Base-by-base conservation (phyloP, 129 eudicot genomes). In the Arctium minus region DNA sequence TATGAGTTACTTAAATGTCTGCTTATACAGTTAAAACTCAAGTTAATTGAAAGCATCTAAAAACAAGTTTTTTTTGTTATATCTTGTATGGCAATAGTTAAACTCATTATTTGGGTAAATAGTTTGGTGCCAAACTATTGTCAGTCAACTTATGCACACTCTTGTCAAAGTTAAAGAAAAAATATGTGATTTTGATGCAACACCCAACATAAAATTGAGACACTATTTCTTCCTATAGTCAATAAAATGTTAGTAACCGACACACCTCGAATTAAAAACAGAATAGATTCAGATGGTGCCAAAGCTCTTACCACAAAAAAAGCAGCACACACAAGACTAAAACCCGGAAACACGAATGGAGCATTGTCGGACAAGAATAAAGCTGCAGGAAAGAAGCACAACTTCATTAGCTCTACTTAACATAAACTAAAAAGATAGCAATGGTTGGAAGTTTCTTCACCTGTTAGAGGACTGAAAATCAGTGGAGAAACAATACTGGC, bases 271-370 rank as follows among this genome's bases (percentile, higher is more conserved):
- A 64, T 5, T 71, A 83, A 53, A 3, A 70, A 76, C 12, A 38
- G 8, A 72, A 72, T 35, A 78, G 17, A 31, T 39, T 38, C 9
- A 56, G 35, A 78, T 64, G 39, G 33, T 79, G 8, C 32, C 0
- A 40, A 81, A 37, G 74, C 8, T 79, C 91, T 90, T 88, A 92
- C 97, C 78, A 85, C 80, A 60, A 84, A 88, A 86, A 94, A 83
- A 75, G 91, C 88, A 78, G 94, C 88, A 71, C 92, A 90, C 90
- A 89, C 88, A 38, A 94, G 85, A 83, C 98, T 90, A 85, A 94
- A 92, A 71, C 98, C 98, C 64, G 98, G 98, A 88, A 94, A 94
- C 77, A 76, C 89, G 36, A 94, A 94, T 74, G 98, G 98, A 56
- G 98, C 93, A 36, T 86, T 76, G 27, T 92, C 93, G 6, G 97